These are phyloP conservation scores for Brasilioporus rufonigricans DNA, from an alignment of 768 basidiomycete species.

Conservation along the genomic window DNA sequence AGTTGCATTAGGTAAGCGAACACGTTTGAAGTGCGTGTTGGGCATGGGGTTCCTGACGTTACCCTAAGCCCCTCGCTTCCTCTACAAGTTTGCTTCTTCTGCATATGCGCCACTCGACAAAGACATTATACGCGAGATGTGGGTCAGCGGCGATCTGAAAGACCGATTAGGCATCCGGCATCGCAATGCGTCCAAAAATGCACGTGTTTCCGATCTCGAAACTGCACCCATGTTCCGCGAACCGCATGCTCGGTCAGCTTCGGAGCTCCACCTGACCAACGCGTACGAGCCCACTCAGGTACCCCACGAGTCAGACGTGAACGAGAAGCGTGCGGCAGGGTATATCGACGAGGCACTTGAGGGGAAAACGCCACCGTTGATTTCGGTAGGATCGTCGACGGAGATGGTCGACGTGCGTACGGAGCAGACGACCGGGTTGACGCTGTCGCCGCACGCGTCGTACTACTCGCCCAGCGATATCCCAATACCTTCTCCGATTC, in stretches of 20 bases:
- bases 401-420: conserved; percentile 4
- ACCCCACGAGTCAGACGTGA: conserved; percentile 21
- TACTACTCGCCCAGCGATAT: conserved; percentile 59
- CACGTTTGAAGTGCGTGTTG: background rate
- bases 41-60: conserved; percentile 8
- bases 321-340: conserved; percentile 9
- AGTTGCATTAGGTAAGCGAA: conserved; percentile 67
- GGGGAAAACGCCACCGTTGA: conserved; percentile 3
- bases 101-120: conserved; percentile 81
- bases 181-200: conserved; percentile 50
- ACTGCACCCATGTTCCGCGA: conserved; percentile 69
- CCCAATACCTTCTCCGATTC: conserved; percentile 55
- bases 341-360: conserved; percentile 1
- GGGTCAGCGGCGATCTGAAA: conserved; percentile 81
- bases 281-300: conserved; percentile 49
- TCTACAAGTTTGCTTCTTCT: conserved; percentile 68
- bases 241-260: conserved; percentile 61
- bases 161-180: conserved; percentile 73
- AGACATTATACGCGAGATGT: conserved; percentile 90
- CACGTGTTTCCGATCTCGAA: conserved; percentile 44
- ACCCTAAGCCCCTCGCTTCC: conserved; percentile 71
- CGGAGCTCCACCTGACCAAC: conserved; percentile 48
- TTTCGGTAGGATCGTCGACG: conserved; percentile 10
- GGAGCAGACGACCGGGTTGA: conserved; percentile 39
- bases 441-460: conserved; percentile 44